Evolutionary conservation across 2,329 filamentous ascomycete genomes (phyloP), one percentile per base, ranked within the genome.

Genomic region (Karstenula rhodostoma): DNA sequence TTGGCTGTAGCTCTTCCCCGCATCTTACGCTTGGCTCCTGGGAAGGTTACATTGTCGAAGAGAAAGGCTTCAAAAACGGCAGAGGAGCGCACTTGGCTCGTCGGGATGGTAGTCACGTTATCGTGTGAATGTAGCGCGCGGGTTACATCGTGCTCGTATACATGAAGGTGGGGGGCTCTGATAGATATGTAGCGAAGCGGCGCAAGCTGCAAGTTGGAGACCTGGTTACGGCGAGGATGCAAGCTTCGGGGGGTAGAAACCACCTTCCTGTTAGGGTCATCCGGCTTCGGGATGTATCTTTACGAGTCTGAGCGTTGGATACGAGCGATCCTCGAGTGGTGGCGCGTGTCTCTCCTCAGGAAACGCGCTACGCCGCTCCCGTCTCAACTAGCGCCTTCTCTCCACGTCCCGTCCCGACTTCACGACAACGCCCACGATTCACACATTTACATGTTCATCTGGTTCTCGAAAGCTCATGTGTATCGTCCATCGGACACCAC

Each of bases 1-100:
- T 61, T 61, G 56, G 59, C 57, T 54, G 56, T 42, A 54, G 52
- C 58, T 57, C 55, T 53, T 64, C 70, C 70, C 70, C 70, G 70
- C 70, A 67, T 64, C 49, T 68, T 52, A 61, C 60, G 33, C 67
- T 61, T 59, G 37, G 56, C 37, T 62, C 50, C 42, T 44, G 47
- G 56, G 60, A 65, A 65, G 60, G 44, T 48, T 57, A 54, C 51
- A 54, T 54, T 54, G 51, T 43, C 19, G 51, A 19, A 44, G 25
- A 44, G 23, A 25, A 17, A 44, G 32, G 51, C 37, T 3, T 43
- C 23, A 32, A 32, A 54, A 32, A 25, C 23, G 35, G 23, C 17
- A 15, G 23, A 47, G 27, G 37, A 29, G 22, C 10, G 37, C 51
- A 54, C 51, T 54, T 54, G 37, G 51, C 51, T 32, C 25, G 6